phyloP scores from a whole-genome alignment of 2,329 filamentous ascomycete species.

The Colletotrichum lindemuthianum region DNA sequence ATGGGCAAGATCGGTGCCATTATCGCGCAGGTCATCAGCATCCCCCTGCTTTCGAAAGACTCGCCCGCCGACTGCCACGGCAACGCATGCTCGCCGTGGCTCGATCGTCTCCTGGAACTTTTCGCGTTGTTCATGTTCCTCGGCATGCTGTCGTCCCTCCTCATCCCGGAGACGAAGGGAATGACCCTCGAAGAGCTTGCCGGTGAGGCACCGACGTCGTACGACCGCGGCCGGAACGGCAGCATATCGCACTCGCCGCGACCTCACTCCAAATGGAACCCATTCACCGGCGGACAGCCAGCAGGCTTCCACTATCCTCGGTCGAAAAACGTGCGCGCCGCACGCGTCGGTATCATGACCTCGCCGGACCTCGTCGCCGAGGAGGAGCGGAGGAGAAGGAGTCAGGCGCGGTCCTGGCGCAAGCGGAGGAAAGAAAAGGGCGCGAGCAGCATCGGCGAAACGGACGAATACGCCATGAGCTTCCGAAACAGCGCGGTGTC shows the following conservation, averaged over 20 bases:
- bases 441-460: constrained; percentile 34
- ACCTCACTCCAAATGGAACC: constrained; percentile 52
- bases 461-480: constrained; percentile 36
- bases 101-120: constrained; percentile 80
- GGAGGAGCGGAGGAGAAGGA: constrained; percentile 34
- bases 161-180: constrained; percentile 83
- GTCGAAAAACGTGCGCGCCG: constrained; percentile 42
- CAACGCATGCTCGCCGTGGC: constrained; percentile 64
- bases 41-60: constrained; percentile 69
- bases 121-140: constrained; percentile 84
- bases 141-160: constrained; percentile 72
- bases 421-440: constrained; percentile 37
- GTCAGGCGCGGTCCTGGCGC: constrained; percentile 32
- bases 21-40: constrained; percentile 72
- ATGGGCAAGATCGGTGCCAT: constrained; percentile 76
- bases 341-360: constrained; percentile 55
- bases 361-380: constrained; percentile 49
- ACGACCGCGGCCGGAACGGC: constrained; percentile 62
- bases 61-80: constrained; percentile 59
- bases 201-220: constrained; percentile 71
- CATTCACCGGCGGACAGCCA: constrained; percentile 60
- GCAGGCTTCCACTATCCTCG: constrained; percentile 62
- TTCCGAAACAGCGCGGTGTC: constrained; percentile 36
- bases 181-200: constrained; percentile 77
- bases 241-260: constrained; percentile 53